Conservation (phyloP, 2,329 filamentous ascomycete species). For the Phoma sp. region DNA sequence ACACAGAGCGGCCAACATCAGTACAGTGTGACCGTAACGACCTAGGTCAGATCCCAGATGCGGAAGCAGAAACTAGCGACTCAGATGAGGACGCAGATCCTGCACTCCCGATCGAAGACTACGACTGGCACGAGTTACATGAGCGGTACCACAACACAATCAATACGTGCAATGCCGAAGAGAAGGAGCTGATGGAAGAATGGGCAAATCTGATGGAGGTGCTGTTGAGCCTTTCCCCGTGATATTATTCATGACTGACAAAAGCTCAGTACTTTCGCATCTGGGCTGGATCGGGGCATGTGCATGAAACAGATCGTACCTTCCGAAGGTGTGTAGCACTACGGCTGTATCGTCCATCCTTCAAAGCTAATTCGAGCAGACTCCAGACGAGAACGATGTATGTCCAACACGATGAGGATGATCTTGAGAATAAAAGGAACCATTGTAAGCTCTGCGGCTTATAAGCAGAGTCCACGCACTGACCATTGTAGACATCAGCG, state of each 20-base stretch:
- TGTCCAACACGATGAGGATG: conserved; percentile 75
- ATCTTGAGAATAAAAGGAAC: conserved; percentile 73
- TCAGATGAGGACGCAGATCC: conserved; percentile 31
- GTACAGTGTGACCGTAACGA: conserved; percentile 27
- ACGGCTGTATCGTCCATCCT: not conserved
- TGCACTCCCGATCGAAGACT: conserved; percentile 55
- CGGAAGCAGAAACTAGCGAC: not conserved
- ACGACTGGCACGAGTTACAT: conserved; percentile 82
- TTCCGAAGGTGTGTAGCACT: conserved; percentile 66
- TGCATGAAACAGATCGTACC: conserved; percentile 77
- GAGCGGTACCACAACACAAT: conserved; percentile 71
- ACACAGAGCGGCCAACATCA: conserved; percentile 37
- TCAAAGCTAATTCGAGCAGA: conserved; percentile 50
- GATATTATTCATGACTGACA: conserved; percentile 13
- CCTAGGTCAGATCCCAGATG: conserved; percentile 16
- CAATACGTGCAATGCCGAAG: conserved; percentile 65
- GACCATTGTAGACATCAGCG: conserved; percentile 48
- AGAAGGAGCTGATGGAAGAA: conserved; percentile 70
- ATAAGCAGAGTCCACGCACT: not conserved
- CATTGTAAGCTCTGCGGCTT: conserved; percentile 69
- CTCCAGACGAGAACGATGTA: conserved; percentile 79
- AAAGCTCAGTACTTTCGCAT: conserved; percentile 72
- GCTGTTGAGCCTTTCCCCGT: not conserved
- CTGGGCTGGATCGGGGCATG: conserved; percentile 76
- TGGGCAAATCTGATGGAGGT: conserved; percentile 60